Percentiles rank a stretch among this genome's conserved stretches.
phyloP scores from a whole-genome alignment of 352 stramenopile genomes.

The Globisporangium perplexum region DNA sequence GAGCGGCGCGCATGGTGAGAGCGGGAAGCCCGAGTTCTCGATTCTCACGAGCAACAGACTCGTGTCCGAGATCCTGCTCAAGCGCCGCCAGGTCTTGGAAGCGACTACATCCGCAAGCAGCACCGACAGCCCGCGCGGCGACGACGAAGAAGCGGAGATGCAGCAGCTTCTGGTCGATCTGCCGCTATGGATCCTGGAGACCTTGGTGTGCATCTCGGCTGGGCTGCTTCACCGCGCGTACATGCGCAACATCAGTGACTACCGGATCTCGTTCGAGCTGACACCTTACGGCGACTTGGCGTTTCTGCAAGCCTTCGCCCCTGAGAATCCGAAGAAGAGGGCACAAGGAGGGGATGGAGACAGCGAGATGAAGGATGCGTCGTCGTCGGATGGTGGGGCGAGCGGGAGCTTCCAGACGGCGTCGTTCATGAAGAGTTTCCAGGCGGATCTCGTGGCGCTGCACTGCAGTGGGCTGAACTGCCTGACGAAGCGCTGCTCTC shows the following conservation, averaged over 20 bases:
- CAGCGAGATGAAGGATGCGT: slow-evolving; percentile 15
- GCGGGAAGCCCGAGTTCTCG: slow-evolving; percentile 30
- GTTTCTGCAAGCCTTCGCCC: slow-evolving; percentile 64
- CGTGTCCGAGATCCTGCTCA: slow-evolving; percentile 36
- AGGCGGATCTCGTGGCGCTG: slow-evolving; percentile 54
- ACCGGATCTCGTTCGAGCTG: slow-evolving; percentile 76
- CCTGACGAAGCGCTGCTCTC: slow-evolving; percentile 49
- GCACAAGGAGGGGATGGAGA: slow-evolving; percentile 8
- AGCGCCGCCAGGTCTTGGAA: slow-evolving; percentile 28
- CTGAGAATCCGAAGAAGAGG: slow-evolving; percentile 30
- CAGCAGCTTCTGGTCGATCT: slow-evolving; percentile 39
- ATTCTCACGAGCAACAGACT: slow-evolving; percentile 38
- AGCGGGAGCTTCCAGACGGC: slow-evolving; percentile 30
- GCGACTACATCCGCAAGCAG: not conserved
- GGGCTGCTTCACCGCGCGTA: slow-evolving; percentile 65
- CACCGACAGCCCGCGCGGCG: slow-evolving; percentile 8
- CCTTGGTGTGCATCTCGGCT: slow-evolving; percentile 55
- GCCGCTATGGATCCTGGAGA: slow-evolving; percentile 65
- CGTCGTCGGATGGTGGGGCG: slow-evolving; percentile 2
- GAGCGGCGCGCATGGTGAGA: not conserved
- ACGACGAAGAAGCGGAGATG: slow-evolving; percentile 13
- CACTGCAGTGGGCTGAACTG: slow-evolving; percentile 42
- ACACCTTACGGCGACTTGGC: slow-evolving; percentile 77
- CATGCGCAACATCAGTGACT: slow-evolving; percentile 72
- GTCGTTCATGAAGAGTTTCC: slow-evolving; percentile 45